phyloP scores from a whole-genome alignment of 306 rosid genomes.

The Rosa lucieae region DNA sequence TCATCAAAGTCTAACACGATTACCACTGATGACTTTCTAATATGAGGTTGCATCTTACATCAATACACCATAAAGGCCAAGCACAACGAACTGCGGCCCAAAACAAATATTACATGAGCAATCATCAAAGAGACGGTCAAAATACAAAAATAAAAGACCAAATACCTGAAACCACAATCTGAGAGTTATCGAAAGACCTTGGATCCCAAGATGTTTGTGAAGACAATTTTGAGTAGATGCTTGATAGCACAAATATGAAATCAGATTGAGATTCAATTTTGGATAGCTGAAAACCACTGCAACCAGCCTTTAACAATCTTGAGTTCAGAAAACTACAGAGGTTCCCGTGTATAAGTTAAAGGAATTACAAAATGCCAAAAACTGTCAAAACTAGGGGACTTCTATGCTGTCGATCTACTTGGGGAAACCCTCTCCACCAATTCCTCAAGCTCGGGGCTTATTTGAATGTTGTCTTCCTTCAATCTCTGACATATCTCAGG shows the following conservation, averaged over 20 bases:
- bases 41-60: background rate
- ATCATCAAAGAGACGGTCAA: background rate
- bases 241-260: background rate
- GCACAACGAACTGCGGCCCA: background rate
- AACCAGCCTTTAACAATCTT: background rate
- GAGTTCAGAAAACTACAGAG: background rate
- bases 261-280: background rate
- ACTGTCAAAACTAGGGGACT: background rate
- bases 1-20: background rate
- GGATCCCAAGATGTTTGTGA: background rate
- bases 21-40: background rate
- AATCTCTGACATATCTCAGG: conserved; percentile 35
- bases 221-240: background rate
- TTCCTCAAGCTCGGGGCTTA: conserved; percentile 34
- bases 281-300: background rate
- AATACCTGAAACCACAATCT: background rate
- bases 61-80: background rate
- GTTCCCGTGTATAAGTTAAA: background rate
- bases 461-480: conserved; percentile 40
- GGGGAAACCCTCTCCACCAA: conserved; percentile 36
- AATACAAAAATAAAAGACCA: background rate
- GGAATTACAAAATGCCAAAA: background rate
- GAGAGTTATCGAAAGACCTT: background rate
- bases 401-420: background rate
- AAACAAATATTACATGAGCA: background rate